Base-by-base conservation (phyloP, 331 rosid genomes). In the Arachis monticola region DNA sequence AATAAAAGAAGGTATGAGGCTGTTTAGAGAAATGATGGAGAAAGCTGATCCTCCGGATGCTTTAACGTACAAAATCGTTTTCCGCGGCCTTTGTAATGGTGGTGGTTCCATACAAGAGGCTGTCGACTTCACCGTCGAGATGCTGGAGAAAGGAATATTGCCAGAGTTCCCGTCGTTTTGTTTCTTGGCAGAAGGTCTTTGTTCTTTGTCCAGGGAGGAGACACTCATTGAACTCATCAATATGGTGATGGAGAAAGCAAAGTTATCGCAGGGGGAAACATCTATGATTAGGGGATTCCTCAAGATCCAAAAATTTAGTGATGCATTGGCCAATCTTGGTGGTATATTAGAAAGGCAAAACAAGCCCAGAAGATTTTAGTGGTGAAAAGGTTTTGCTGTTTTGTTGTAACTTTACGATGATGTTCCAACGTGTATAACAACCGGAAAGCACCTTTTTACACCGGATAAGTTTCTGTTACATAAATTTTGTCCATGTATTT, bases 71-170 rank as follows among this genome's bases (percentile, higher is more conserved):
- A 93, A 82, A 85, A 88, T 88, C 79, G 89, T 89, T 77, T 88
- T 88, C 73, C 88, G 97, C 7, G 97, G 98, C 65, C 93, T 93
- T 47, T 91, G 97, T 79, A 91, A 88, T 14, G 89, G 98, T 8
- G 96, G 98, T 66, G 97, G 98, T 44, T 86, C 93, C 2, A 91
- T 91, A 48, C 82, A 86, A 65, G 97, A 93, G 79, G 96, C 97
- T 10, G 92, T 90, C 71, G 92, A 93, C 79, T 93, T 93, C 60
- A 80, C 81, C 0, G 60, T 85, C 59, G 98, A 93, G 85, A 91
- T 91, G 96, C 78, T 84, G 72, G 97, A 82, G 69, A 87, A 77
- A 69, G 97, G 96, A 41, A 55, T 67, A 11, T 47, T 91, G 70
- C 98, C 98, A 0, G 97, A 91, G 67, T 74, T 84, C 76, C 70